phyloP scores from a whole-genome alignment of 768 basidiomycete species.

The Mycena vulgaris region DNA sequence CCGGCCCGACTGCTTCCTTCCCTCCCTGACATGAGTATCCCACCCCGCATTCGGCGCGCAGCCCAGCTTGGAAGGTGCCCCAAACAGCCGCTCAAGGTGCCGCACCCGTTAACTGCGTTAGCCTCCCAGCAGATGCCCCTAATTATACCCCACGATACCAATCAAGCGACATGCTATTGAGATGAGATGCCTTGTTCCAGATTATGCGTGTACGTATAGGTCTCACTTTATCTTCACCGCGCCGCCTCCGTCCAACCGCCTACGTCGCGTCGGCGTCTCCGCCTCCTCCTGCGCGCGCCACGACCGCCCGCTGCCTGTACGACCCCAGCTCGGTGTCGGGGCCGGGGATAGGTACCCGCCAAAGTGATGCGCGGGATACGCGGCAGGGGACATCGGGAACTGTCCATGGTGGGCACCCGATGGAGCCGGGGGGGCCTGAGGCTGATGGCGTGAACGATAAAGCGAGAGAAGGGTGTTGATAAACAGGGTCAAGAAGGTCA shows the following conservation, averaged over 20 bases:
- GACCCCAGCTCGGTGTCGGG: conserved; percentile 63
- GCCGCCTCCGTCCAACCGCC: conserved; percentile 70
- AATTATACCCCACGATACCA: not conserved
- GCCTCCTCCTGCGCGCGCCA: conserved; percentile 56
- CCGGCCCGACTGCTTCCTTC: conserved; percentile 11
- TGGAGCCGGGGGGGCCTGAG: conserved; percentile 42
- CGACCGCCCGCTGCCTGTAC: conserved; percentile 48
- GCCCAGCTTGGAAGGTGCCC: conserved; percentile 13
- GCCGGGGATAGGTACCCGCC: conserved; percentile 66
- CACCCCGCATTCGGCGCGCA: conserved; percentile 27
- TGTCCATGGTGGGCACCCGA: conserved; percentile 21
- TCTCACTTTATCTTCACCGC: conserved; percentile 70
- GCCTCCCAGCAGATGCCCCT: not conserved
- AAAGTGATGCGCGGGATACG: conserved; percentile 54
- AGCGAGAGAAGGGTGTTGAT: conserved; percentile 86
- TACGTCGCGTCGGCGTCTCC: conserved; percentile 64
- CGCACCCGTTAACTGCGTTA: conserved; percentile 28
- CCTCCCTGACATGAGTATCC: conserved; percentile 33
- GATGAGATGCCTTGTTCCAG: conserved; percentile 5
- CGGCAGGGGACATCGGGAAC: conserved; percentile 51
- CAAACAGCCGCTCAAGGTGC: conserved; percentile 3
- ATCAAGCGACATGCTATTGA: conserved; percentile 12
- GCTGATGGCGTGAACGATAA: conserved; percentile 78
- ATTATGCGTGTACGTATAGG: conserved; percentile 18
- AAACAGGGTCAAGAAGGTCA: conserved; percentile 84